A percentile compares a stretch with the other conserved stretches of the same genome.
Conservation (phyloP, 305 asterid genomes). For the Plantago lanceolata region DNA sequence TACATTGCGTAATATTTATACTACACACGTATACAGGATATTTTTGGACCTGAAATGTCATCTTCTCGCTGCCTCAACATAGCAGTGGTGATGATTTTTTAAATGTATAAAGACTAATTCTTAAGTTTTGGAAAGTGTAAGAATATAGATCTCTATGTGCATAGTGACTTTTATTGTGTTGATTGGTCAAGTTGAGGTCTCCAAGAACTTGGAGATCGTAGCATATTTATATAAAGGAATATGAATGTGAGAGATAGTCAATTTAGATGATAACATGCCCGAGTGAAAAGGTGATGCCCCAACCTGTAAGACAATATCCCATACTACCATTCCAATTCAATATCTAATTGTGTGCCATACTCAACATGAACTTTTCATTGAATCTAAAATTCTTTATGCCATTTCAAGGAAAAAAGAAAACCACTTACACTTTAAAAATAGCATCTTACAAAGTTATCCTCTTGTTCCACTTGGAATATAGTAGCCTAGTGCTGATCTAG, state of each 20-base stretch:
- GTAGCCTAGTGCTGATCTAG: slow-evolving; percentile 13
- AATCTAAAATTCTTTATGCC: neutral
- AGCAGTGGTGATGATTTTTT: neutral
- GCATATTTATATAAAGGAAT: neutral
- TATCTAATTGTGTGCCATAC: no score
- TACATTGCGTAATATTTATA: slow-evolving; percentile 3
- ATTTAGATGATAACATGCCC: neutral
- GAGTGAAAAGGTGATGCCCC: neutral
- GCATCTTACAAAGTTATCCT: slow-evolving; percentile 11
- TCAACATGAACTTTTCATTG: neutral
- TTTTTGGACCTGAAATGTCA: slow-evolving; percentile 7
- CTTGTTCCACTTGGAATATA: slow-evolving; percentile 17
- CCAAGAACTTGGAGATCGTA: slow-evolving; percentile 4
- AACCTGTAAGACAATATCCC: neutral
- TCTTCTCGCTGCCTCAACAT: slow-evolving; percentile 3
- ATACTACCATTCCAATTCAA: no score
- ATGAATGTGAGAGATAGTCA: neutral
- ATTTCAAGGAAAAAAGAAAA: neutral
- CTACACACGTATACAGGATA: slow-evolving; percentile 6
- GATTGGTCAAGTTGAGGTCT: neutral
- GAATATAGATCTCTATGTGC: neutral
- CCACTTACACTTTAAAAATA: slow-evolving; percentile 13
- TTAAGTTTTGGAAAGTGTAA: slow-evolving; percentile 16
- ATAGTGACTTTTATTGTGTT: neutral
- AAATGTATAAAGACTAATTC: slow-evolving; percentile 13